Evolutionary conservation across 306 rosid species (phyloP).

Genomic region (Quercus rubra): DNA sequence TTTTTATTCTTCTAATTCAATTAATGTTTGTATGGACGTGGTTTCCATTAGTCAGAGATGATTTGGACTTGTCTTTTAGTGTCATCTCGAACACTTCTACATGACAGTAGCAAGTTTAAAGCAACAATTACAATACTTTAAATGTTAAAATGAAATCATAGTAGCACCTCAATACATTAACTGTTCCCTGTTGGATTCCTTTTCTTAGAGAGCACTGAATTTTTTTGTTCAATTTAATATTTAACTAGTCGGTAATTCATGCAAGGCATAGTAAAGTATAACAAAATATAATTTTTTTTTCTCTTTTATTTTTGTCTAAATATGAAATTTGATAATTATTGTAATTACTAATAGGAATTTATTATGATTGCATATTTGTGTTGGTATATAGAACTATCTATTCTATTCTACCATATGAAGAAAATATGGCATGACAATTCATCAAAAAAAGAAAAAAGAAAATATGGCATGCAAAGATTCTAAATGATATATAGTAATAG

Average conservation of each 20-base stretch:
- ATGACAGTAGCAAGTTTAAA: not conserved
- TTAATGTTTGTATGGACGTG: not conserved
- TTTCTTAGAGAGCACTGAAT: not conserved
- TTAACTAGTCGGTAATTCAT: not conserved
- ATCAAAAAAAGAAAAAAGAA: too few relatives aligned
- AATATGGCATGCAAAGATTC: too few relatives aligned
- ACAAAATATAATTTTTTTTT: too few relatives aligned
- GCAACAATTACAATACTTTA: not conserved
- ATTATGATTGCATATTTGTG: too few relatives aligned
- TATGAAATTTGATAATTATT: too few relatives aligned
- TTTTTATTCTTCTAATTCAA: conserved; percentile 7
- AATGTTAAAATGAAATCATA: not conserved
- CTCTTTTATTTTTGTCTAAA: too few relatives aligned
- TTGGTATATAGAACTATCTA: too few relatives aligned
- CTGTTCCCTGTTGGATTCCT: not conserved
- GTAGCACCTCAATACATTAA: not conserved
- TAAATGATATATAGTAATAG: too few relatives aligned
- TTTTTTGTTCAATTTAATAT: not conserved
- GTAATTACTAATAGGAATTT: too few relatives aligned
- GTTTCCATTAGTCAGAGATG: not conserved
- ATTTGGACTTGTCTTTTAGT: not conserved
- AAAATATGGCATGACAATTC: too few relatives aligned
- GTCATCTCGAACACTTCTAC: not conserved
- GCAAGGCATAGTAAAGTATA: too few relatives aligned
- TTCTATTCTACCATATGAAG: too few relatives aligned